A percentile compares a stretch with the other conserved stretches of the same genome.
Evolutionary conservation across 306 rosid species (phyloP).

Genomic region (Sindora glabra): DNA sequence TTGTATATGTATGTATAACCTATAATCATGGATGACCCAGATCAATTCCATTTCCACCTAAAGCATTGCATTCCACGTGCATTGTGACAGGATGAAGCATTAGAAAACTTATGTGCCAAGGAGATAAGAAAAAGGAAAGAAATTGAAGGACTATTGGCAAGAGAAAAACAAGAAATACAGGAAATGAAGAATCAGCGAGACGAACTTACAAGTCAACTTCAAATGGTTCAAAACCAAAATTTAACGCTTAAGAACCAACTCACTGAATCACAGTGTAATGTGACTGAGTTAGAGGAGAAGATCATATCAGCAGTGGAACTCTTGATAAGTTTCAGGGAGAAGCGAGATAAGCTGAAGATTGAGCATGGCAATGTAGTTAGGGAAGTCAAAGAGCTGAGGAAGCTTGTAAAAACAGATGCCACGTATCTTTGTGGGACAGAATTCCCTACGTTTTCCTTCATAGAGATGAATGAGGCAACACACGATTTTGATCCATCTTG

Average conservation of each 20-base stretch:
- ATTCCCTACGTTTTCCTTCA: constrained; percentile 71
- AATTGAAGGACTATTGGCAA: constrained; percentile 41
- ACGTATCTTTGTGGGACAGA: constrained; percentile 29
- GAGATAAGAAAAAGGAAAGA: constrained; percentile 52
- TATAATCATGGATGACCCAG: constrained; percentile 5
- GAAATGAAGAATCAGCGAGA: constrained; percentile 35
- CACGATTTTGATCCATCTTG: constrained; percentile 75
- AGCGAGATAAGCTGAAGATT: constrained; percentile 51
- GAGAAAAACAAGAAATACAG: constrained; percentile 45
- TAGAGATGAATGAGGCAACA: constrained; percentile 84
- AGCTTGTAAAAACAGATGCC: constrained; percentile 27
- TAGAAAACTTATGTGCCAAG: constrained; percentile 36
- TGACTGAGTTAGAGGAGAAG: constrained; percentile 73
- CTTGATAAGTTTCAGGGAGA: constrained; percentile 71
- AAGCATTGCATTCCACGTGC: constrained; percentile 16
- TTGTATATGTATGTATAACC: background rate
- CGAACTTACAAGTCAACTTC: constrained; percentile 36
- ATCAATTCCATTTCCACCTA: constrained; percentile 13
- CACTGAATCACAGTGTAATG: constrained; percentile 35
- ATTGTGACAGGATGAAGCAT: constrained; percentile 49
- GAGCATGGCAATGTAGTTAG: constrained; percentile 48
- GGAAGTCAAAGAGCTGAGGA: constrained; percentile 44
- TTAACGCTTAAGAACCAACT: constrained; percentile 35
- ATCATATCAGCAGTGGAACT: constrained; percentile 67
- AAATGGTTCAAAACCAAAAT: constrained; percentile 40